phyloP scores from a whole-genome alignment of 345 rosid species.

The Eucalyptus sp. region DNA sequence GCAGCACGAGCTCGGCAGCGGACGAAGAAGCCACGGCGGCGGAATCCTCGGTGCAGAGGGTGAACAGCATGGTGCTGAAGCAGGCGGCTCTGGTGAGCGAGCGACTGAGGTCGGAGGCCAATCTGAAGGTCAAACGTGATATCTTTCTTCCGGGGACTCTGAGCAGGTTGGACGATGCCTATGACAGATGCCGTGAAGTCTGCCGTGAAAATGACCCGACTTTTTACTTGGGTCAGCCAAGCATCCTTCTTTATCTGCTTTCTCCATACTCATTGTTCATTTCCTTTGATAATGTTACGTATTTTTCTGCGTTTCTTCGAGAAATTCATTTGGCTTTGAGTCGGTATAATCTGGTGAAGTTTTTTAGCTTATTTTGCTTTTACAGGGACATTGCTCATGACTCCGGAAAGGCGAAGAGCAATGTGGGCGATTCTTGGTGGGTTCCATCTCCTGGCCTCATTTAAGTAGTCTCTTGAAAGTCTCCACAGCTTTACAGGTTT shows the following conservation, averaged over 20 bases:
- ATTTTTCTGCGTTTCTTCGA: not conserved
- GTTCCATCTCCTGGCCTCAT: not conserved
- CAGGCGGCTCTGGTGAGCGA: constrained; percentile 70
- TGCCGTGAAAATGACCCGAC: constrained; percentile 44
- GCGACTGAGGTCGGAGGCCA: constrained; percentile 25
- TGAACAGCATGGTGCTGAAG: constrained; percentile 61
- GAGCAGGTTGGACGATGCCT: constrained; percentile 42
- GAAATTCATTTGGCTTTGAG: not conserved
- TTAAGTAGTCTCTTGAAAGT: not conserved
- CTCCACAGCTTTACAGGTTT: not conserved
- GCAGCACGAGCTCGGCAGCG: constrained; percentile 18
- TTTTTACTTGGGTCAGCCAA: constrained; percentile 30
- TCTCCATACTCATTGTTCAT: not conserved
- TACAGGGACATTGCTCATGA: constrained; percentile 42
- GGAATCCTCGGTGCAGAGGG: constrained; percentile 64
- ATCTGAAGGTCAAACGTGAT: constrained; percentile 44
- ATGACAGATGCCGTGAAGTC: constrained; percentile 41
- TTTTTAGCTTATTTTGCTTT: not conserved
- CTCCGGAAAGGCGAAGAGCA: constrained; percentile 36
- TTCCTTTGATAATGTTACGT: not conserved
- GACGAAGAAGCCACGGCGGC: constrained; percentile 24
- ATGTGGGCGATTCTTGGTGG: constrained; percentile 45
- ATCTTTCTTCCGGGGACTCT: constrained; percentile 30
- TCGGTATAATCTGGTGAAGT: not conserved
- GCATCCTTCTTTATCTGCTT: not conserved